Evolutionary conservation across 1,284 basidiomycete species (phyloP).

Genomic region (Pholiota adiposa): DNA sequence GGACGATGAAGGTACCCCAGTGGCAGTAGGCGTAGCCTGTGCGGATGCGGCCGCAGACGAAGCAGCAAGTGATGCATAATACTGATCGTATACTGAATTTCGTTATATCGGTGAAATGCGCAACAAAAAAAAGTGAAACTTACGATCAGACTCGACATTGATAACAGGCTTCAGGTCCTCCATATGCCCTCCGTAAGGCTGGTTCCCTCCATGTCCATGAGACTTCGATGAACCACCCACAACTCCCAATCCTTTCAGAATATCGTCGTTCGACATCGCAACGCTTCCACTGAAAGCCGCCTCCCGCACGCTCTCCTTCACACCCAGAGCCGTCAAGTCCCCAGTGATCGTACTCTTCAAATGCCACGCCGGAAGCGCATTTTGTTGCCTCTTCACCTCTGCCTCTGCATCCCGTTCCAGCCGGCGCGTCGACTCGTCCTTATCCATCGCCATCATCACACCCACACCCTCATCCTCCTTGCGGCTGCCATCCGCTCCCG

Average conservation of each 20-base stretch:
- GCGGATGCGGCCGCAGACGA: constrained; percentile 61
- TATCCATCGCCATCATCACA: constrained; percentile 81
- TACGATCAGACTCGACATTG: constrained; percentile 66
- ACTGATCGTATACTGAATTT: constrained; percentile 71
- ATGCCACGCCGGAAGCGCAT: constrained; percentile 92
- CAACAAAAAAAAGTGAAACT: constrained; percentile 28
- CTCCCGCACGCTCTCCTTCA: constrained; percentile 64
- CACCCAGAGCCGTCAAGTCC: constrained; percentile 85
- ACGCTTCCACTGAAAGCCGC: constrained; percentile 29
- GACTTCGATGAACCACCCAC: constrained; percentile 39
- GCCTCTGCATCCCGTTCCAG: constrained; percentile 34
- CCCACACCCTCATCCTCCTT: constrained; percentile 77
- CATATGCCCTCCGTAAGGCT: constrained; percentile 21
- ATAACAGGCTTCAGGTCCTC: constrained; percentile 64
- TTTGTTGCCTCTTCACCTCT: constrained; percentile 77
- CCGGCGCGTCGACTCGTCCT: constrained; percentile 58
- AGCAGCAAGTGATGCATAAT: constrained; percentile 75
- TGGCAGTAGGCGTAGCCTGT: constrained; percentile 50
- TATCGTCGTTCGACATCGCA: constrained; percentile 60
- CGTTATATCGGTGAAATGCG: constrained; percentile 3
- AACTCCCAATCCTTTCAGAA: constrained; percentile 65
- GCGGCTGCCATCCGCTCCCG: constrained; percentile 64
- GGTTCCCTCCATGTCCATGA: constrained; percentile 9
- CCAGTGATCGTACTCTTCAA: constrained; percentile 94
- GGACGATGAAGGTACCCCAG: constrained; percentile 26